Percentiles rank a stretch among this genome's conserved stretches.
Evolutionary conservation across 2,329 filamentous ascomycete species (phyloP).

Genomic region (Neofusicoccum sp.): DNA sequence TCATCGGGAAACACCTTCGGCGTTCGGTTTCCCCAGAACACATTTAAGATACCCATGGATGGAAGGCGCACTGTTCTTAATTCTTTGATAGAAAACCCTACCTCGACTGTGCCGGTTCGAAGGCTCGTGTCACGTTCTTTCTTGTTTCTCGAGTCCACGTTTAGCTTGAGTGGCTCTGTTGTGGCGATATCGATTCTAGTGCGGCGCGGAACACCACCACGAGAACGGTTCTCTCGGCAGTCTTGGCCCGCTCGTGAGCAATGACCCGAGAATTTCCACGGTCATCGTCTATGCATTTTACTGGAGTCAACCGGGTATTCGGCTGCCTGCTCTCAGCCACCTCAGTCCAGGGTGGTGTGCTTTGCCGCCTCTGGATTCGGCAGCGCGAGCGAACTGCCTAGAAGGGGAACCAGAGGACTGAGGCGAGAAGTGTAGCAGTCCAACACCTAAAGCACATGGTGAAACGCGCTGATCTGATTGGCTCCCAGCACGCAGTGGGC

Average conservation of each 20-base stretch:
- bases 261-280: background rate
- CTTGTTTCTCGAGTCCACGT: background rate
- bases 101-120: background rate
- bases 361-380: background rate
- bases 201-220: background rate
- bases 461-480: slow-evolving; percentile 3
- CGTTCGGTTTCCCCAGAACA: background rate
- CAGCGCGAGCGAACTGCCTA: background rate
- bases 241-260: background rate
- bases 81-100: no score
- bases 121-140: background rate
- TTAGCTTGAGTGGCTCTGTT: no score
- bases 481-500: background rate
- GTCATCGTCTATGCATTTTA: background rate
- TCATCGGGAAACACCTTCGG: background rate
- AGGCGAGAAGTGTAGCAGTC: slow-evolving; percentile 8
- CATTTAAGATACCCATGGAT: slow-evolving; percentile 1
- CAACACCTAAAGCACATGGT: slow-evolving; percentile 3
- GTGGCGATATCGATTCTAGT: background rate
- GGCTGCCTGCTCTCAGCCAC: background rate
- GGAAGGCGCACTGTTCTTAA: no score
- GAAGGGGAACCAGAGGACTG: background rate
- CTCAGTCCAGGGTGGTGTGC: background rate
- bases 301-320: background rate
- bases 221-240: background rate